Base-by-base conservation (phyloP, 192 early-diverging fungal species). In the Coemansia sp. region DNA sequence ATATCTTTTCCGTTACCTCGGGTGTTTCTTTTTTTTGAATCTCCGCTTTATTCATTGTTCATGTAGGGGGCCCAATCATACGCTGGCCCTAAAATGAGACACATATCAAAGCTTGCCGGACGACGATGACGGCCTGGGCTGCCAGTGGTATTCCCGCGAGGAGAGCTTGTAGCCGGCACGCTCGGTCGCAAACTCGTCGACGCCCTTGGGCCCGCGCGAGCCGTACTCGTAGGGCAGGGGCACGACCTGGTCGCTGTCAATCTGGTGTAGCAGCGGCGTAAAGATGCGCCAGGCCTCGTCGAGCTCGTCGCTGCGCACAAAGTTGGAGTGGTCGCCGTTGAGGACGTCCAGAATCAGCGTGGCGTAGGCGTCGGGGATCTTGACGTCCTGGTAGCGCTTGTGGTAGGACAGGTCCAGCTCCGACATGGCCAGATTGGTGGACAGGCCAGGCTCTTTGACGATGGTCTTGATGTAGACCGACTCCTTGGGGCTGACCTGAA, bases 361-460 rank as follows among this genome's bases (percentile, higher is more conserved):
- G 54, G 96, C 94, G 66, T 98, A 98, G 10, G 96, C 96, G 64
- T 98, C 96, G 23, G 96, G 96, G 69, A 98, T 98, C 75, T 87
- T 85, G 34, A 88, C 56, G 49, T 90, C 87, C 46, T 83, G 81
- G 81, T 93, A 98, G 31, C 96, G 88, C 64, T 84, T 84, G 46
- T 85, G 79, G 80, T 98, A 98, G 5, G 91, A 88, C 49, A 98
- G 79, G 66, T 98, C 94, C 14, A 98, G 83, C 69, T 98, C 96
- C 11, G 91, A 89, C 63, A 92, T 89, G 51, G 87, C 84, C 50
- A 89, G 84, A 47, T 88, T 81, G 71, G 84, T 83, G 9, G 90
- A 90, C 41, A 96, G 82, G 14, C 96, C 96, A 11, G 90, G 95
- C 50, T 87, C 83, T 72, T 98, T 98, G 84, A 93, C 95, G 67